Conservation (phyloP, 2,329 filamentous ascomycete genomes). For the Microdochium trichocladiopsis region DNA sequence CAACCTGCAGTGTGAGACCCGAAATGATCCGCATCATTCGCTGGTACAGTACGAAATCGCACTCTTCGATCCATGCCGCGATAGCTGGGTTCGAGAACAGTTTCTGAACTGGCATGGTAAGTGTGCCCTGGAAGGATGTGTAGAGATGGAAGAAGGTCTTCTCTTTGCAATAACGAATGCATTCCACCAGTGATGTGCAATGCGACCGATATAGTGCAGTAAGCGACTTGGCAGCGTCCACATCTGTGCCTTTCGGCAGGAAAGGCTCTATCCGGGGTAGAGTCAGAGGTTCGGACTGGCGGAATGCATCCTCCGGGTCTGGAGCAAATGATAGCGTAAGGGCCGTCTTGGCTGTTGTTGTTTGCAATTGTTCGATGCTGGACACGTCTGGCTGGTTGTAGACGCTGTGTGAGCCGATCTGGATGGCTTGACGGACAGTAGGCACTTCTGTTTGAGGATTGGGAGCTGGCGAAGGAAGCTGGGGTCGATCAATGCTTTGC, state of each 20-base stretch:
- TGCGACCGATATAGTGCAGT: constrained; percentile 87
- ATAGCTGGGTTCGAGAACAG: constrained; percentile 75
- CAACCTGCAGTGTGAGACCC: constrained; percentile 82
- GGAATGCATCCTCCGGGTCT: constrained; percentile 44
- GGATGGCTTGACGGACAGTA: constrained; percentile 11
- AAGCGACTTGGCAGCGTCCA: constrained; percentile 78
- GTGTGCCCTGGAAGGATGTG: constrained; percentile 88
- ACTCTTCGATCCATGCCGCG: constrained; percentile 90
- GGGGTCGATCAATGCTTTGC: constrained; percentile 9
- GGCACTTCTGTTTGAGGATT: constrained; percentile 21
- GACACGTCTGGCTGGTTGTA: constrained; percentile 53
- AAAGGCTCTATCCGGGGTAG: constrained; percentile 85
- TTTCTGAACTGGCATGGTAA: constrained; percentile 95
- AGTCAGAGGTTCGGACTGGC: constrained; percentile 63
- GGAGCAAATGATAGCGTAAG: constrained; percentile 55
- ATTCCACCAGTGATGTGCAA: constrained; percentile 91
- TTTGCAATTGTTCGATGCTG: constrained; percentile 51
- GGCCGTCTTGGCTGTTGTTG: constrained; percentile 49
- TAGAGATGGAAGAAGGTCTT: constrained; percentile 95
- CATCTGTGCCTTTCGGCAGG: constrained; percentile 73
- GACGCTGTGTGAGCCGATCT: constrained; percentile 38
- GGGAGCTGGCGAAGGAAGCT: constrained; percentile 29
- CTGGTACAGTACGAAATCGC: constrained; percentile 92
- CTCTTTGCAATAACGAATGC: constrained; percentile 91
- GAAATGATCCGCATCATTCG: constrained; percentile 92